Conservation (phyloP, 169 alveolate genomes). For the Eimeria zaria region DNA sequence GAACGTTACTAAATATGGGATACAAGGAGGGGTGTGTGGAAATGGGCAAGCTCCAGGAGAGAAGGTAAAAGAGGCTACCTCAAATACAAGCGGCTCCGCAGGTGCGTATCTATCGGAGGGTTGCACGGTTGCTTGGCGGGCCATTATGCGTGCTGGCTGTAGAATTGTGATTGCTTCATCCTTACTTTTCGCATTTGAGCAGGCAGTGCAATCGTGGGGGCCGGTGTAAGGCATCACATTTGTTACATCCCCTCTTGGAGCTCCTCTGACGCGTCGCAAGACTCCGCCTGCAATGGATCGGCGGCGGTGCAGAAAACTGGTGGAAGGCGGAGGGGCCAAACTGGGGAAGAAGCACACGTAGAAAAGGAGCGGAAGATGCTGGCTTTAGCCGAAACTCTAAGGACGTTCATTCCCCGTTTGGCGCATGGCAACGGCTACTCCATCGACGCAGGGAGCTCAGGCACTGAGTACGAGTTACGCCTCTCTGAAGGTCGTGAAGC, state of each 20-base stretch:
- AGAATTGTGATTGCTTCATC: neutral
- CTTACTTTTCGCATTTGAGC: neutral
- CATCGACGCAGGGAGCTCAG: neutral
- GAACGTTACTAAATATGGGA: neutral
- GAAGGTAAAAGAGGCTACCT: neutral
- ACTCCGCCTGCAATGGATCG: neutral
- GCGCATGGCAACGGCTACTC: neutral
- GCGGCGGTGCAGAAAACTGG: neutral
- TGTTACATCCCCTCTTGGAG: conserved; percentile 38
- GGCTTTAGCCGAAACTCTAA: conserved; percentile 56
- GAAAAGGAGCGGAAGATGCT: conserved; percentile 66
- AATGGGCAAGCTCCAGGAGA: neutral
- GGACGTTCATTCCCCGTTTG: conserved; percentile 23
- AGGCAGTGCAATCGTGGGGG: conserved; percentile 64
- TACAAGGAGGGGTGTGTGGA: neutral
- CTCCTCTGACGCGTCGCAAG: neutral
- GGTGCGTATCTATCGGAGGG: neutral
- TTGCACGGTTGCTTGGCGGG: neutral
- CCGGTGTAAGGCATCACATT: conserved; percentile 59
- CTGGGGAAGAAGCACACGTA: conserved; percentile 24
- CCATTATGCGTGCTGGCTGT: neutral
- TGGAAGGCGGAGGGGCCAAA: conserved; percentile 8
- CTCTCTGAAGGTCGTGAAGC: neutral
- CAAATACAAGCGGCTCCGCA: neutral
- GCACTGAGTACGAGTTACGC: neutral